Conservation (phyloP, 108 stramenopile species). For the Aurantiochytrium sp. region DNA sequence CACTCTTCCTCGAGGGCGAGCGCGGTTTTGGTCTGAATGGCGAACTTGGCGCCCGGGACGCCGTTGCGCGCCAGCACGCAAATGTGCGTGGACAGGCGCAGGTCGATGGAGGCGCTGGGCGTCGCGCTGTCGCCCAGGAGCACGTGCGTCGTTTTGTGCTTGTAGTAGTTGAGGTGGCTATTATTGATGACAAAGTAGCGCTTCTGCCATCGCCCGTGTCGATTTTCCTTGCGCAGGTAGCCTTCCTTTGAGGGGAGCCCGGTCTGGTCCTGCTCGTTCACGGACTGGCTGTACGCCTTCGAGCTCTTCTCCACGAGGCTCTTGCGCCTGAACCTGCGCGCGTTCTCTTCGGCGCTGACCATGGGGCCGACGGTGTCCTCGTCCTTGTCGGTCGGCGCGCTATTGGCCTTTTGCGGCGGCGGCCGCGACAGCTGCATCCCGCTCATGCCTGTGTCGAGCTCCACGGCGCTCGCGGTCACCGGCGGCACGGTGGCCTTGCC, state of each 20-base stretch:
- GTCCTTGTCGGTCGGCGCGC: no score
- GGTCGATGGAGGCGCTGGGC: neutral
- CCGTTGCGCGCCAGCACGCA: slow-evolving; percentile 10
- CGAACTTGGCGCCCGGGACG: neutral
- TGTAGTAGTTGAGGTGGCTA: slow-evolving; percentile 17
- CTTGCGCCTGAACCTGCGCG: neutral
- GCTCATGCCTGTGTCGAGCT: no score
- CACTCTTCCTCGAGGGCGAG: neutral
- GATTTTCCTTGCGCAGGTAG: slow-evolving; percentile 1
- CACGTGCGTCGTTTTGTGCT: neutral
- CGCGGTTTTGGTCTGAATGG: neutral
- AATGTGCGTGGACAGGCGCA: neutral
- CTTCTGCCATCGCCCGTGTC: neutral
- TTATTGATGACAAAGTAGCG: slow-evolving; percentile 28
- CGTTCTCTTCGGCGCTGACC: neutral
- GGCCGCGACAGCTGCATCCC: no score
- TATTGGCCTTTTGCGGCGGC: no score
- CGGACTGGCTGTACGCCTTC: slow-evolving; percentile 16
- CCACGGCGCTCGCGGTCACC: no score
- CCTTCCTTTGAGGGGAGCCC: slow-evolving; percentile 1
- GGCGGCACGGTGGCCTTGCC: no score
- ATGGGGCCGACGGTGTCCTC: no score
- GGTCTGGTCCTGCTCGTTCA: neutral
- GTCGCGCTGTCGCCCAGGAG: neutral
- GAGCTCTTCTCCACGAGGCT: neutral